phyloP scores from a whole-genome alignment of 2,329 filamentous ascomycete species.

The Diaporthe velutina region DNA sequence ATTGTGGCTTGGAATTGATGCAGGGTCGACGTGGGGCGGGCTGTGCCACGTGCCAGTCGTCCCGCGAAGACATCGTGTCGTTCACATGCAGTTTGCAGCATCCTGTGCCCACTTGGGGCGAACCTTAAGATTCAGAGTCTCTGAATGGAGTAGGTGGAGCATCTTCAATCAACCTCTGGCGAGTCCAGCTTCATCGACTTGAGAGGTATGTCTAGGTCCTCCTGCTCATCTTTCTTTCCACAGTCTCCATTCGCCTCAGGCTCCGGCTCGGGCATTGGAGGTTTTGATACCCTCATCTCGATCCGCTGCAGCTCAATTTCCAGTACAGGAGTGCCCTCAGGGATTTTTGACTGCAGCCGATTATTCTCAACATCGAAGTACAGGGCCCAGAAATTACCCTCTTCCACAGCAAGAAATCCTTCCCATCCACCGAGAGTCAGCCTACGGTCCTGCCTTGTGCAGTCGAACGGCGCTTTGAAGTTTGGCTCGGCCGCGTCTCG shows the following conservation, averaged over 20 bases:
- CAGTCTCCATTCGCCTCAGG: neutral
- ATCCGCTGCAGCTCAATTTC: conserved; percentile 67
- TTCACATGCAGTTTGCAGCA: neutral
- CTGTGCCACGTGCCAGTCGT: conserved; percentile 9
- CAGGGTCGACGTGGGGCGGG: neutral
- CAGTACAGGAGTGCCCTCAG: conserved; percentile 61
- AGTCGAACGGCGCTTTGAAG: conserved; percentile 63
- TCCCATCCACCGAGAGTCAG: conserved; percentile 64
- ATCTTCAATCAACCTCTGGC: conserved; percentile 33
- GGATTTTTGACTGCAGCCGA: conserved; percentile 58
- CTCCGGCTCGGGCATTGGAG: conserved; percentile 1
- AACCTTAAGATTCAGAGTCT: neutral
- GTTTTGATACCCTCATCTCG: conserved; percentile 53
- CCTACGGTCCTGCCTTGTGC: conserved; percentile 64
- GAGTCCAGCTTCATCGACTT: conserved; percentile 33
- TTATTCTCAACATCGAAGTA: conserved; percentile 64
- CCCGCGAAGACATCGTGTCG: neutral
- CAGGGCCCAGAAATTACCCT: conserved; percentile 59
- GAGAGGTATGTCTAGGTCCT: neutral
- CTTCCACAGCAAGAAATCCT: conserved; percentile 62
- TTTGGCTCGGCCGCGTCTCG: conserved; percentile 57
- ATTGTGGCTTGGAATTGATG: conserved; percentile 4
- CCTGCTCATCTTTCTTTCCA: neutral
- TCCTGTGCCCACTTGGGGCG: neutral
- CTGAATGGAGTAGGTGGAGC: neutral